Conservation (phyloP, 345 rosid species). For the Pistacia atlantica region DNA sequence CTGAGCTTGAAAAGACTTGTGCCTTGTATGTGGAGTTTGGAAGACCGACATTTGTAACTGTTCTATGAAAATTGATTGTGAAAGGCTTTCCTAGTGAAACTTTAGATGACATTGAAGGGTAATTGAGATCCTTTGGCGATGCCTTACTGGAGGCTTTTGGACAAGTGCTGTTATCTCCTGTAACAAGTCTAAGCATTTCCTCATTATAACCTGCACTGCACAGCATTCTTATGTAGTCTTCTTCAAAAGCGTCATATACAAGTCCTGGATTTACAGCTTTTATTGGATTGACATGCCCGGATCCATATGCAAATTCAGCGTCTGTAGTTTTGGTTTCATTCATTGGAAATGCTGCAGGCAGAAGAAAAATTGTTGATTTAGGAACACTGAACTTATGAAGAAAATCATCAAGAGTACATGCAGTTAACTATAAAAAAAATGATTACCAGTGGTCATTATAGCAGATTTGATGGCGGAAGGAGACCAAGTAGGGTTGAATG, state of each 20-base stretch:
- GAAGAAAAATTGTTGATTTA: neutral
- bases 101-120: conserved; percentile 46
- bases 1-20: conserved; percentile 4
- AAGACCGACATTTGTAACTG: conserved; percentile 61
- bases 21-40: conserved; percentile 46
- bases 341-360: conserved; percentile 44
- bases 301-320: conserved; percentile 52
- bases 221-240: conserved; percentile 46
- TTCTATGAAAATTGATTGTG: conserved; percentile 37
- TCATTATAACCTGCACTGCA: conserved; percentile 39
- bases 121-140: conserved; percentile 46
- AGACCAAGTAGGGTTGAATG: conserved; percentile 59
- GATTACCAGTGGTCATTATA: conserved; percentile 62
- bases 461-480: conserved; percentile 67
- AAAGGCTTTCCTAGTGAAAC: conserved; percentile 23
- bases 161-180: conserved; percentile 43
- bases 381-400: neutral
- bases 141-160: conserved; percentile 15
- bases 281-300: conserved; percentile 58
- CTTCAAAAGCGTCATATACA: conserved; percentile 26
- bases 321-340: conserved; percentile 24
- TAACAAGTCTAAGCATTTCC: conserved; percentile 11
- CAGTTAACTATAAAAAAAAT: neutral
- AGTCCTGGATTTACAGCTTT: conserved; percentile 46
- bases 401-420: neutral